A percentile compares a stretch with the other conserved stretches of the same genome.
These are phyloP conservation scores for Tylopilus intermedius DNA, from an alignment of 768 basidiomycete genomes.

Conservation along the genomic window DNA sequence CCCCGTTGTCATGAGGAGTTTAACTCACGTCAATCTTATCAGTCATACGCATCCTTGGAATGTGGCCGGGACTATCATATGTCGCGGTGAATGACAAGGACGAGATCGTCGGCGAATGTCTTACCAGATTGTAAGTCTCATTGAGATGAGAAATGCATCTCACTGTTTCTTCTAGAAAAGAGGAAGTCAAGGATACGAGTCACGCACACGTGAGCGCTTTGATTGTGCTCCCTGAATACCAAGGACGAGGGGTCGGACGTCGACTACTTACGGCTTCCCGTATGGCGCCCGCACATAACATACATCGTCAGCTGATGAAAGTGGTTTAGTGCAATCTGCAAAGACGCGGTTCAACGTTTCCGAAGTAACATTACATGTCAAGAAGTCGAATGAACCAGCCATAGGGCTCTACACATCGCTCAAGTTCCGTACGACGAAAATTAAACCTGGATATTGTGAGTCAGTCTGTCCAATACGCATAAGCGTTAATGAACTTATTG, in stretches of 20 bases:
- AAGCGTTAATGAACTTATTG: background rate
- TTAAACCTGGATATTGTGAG: slow-evolving; percentile 1
- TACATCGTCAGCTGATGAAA: background rate
- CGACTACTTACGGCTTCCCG: slow-evolving; percentile 1
- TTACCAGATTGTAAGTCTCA: slow-evolving; percentile 8
- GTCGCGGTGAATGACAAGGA: background rate
- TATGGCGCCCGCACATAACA: background rate
- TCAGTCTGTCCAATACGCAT: background rate
- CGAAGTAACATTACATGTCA: slow-evolving; percentile 5
- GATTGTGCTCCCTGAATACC: slow-evolving; percentile 6
- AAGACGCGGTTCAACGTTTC: background rate
- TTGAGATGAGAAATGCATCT: background rate
- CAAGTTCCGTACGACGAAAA: slow-evolving; percentile 1
- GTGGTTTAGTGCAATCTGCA: background rate
- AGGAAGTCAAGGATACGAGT: background rate
- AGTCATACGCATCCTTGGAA: background rate
- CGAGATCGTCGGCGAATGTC: slow-evolving; percentile 7
- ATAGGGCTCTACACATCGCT: slow-evolving; percentile 7
- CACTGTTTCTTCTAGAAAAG: slow-evolving; percentile 3
- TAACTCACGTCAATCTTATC: background rate
- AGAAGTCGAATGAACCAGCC: slow-evolving; percentile 9
- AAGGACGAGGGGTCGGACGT: slow-evolving; percentile 5
- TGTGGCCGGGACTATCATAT: slow-evolving; percentile 2
- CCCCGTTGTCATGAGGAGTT: background rate
- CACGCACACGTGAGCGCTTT: slow-evolving; percentile 7